Conservation (phyloP, 2,329 filamentous ascomycete genomes). For the Ascosphaera apis region DNA sequence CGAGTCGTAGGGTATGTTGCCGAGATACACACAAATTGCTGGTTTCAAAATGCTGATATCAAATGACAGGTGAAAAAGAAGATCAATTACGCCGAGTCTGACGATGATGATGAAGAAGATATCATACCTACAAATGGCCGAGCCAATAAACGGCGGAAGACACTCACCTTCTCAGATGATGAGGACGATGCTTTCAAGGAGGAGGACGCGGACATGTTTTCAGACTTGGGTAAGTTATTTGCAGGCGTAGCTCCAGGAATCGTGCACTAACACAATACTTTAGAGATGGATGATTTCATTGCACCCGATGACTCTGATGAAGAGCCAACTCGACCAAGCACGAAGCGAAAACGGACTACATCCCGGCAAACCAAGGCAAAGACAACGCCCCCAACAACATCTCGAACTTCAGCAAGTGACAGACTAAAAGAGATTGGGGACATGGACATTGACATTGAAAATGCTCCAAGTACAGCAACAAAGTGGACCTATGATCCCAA, state of each 20-base stretch:
- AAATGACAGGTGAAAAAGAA: slow-evolving; percentile 28
- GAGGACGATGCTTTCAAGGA: slow-evolving; percentile 46
- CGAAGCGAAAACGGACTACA: slow-evolving; percentile 47
- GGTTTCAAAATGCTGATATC: neutral
- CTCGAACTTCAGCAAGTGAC: slow-evolving; percentile 9
- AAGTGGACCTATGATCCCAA: slow-evolving; percentile 60
- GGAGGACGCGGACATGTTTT: slow-evolving; percentile 26
- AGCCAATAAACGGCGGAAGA: slow-evolving; percentile 33
- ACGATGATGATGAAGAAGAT: slow-evolving; percentile 49
- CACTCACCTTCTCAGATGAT: slow-evolving; percentile 41
- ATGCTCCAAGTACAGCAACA: slow-evolving; percentile 44
- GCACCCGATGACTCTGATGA: slow-evolving; percentile 77
- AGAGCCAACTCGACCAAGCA: slow-evolving; percentile 34
- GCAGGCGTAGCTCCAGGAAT: slow-evolving; percentile 3
- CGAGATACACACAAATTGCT: slow-evolving; percentile 4
- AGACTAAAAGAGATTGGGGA: slow-evolving; percentile 28
- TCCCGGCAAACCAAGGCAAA: neutral
- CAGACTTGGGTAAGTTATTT: slow-evolving; percentile 25
- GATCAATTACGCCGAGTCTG: slow-evolving; percentile 68
- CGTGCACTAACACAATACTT: slow-evolving; percentile 11
- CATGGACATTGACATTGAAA: slow-evolving; percentile 29
- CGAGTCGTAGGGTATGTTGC: neutral
- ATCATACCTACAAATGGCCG: slow-evolving; percentile 37
- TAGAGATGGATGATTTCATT: slow-evolving; percentile 70
- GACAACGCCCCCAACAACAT: neutral